Evolutionary conservation across 345 rosid genomes (phyloP).

Genomic region (Euphorbia pulcherrima): DNA sequence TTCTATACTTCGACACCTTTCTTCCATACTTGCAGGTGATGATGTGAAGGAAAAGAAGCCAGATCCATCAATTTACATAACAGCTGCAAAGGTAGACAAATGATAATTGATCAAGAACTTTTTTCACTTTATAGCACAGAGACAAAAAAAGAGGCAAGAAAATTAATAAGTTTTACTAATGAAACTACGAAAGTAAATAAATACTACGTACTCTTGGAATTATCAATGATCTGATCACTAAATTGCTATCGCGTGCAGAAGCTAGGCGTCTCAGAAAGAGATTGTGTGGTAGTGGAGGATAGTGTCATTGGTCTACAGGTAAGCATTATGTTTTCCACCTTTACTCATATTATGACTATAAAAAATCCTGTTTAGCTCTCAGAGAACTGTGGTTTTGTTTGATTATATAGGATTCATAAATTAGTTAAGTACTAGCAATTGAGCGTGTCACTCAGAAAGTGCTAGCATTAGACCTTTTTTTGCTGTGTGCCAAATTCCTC

Average conservation of each 20-base stretch:
- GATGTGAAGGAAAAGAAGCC: slow-evolving; percentile 98
- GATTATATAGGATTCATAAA: background rate
- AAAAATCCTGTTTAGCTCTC: background rate
- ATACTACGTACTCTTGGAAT: background rate
- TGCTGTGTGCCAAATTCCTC: background rate
- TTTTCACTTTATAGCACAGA: background rate
- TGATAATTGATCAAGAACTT: background rate
- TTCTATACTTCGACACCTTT: background rate
- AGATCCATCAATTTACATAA: slow-evolving; percentile 73
- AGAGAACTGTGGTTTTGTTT: background rate
- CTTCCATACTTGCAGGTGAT: slow-evolving; percentile 49
- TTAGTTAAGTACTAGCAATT: background rate
- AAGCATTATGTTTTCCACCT: background rate
- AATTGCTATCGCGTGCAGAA: slow-evolving; percentile 41
- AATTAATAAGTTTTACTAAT: background rate
- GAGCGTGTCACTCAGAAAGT: background rate
- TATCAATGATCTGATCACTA: slow-evolving; percentile 1
- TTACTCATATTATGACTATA: background rate
- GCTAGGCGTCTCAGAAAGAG: slow-evolving; percentile 61
- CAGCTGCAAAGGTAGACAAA: slow-evolving; percentile 61
- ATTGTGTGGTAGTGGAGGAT: slow-evolving; percentile 91
- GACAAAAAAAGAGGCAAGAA: background rate
- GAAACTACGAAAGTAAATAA: background rate
- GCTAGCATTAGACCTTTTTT: background rate
- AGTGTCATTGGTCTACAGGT: slow-evolving; percentile 93